Conservation (phyloP, 192 early-diverging fungal genomes). For the Dimargaris verticillata region DNA sequence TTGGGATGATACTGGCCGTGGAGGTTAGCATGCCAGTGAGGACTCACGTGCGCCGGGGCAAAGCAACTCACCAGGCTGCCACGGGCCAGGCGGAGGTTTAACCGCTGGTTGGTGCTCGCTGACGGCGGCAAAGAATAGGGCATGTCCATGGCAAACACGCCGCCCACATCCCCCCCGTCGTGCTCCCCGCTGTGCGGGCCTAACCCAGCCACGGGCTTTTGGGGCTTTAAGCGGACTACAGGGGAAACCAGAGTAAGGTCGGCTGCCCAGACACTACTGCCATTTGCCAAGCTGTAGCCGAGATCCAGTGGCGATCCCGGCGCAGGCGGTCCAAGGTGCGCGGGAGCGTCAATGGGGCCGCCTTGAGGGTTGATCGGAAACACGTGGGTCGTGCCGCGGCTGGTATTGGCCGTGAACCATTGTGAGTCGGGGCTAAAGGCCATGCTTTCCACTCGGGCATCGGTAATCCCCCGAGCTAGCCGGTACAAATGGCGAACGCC, state of each 20-base stretch:
- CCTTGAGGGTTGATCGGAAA: conserved; percentile 50
- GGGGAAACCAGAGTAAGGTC: background rate
- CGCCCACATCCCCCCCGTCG: background rate
- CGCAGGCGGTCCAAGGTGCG: conserved; percentile 23
- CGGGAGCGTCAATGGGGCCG: conserved; percentile 34
- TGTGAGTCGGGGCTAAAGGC: conserved; percentile 49
- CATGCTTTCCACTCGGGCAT: conserved; percentile 48
- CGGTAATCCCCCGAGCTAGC: conserved; percentile 61
- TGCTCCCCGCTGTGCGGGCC: too few species aligned
- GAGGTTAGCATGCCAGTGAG: background rate
- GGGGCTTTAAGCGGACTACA: conserved; percentile 1
- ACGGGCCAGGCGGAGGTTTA: background rate
- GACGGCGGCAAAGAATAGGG: background rate
- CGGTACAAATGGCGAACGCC: conserved; percentile 41
- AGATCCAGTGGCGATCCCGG: background rate
- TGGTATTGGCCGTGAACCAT: conserved; percentile 59
- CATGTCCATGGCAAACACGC: conserved; percentile 9
- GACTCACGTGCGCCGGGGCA: background rate
- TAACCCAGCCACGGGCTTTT: too few species aligned
- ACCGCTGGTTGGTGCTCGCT: background rate
- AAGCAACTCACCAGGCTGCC: conserved; percentile 2
- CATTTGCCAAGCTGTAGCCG: conserved; percentile 4
- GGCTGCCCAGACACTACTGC: conserved; percentile 3
- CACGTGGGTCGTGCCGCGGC: conserved; percentile 56
- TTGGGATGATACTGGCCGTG: conserved; percentile 8